Conservation (phyloP, 1,139 yeast genomes). For the Candida neerlandica region DNA sequence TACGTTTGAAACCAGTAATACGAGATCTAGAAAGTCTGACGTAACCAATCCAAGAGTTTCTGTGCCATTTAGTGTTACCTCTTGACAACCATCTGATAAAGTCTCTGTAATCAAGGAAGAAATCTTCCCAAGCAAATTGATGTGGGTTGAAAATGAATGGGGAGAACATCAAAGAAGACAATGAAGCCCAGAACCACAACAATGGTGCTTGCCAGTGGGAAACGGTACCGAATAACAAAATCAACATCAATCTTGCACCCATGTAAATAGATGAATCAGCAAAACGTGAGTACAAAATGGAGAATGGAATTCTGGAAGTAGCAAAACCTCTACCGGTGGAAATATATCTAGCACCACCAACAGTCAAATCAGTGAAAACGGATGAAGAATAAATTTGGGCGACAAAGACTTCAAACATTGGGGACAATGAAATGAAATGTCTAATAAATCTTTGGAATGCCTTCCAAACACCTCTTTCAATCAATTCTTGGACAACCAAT, state of each 20-base stretch:
- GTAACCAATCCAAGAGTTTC: slow-evolving; percentile 99
- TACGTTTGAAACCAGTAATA: slow-evolving; percentile 96
- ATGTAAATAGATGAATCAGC: slow-evolving; percentile 96
- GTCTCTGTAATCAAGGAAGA: slow-evolving; percentile 98
- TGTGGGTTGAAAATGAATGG: slow-evolving; percentile 98
- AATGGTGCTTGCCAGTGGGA: slow-evolving; percentile 97
- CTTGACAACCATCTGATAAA: slow-evolving; percentile 97
- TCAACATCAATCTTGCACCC: slow-evolving; percentile 90
- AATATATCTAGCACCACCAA: slow-evolving; percentile 85
- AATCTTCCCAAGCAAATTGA: slow-evolving; percentile 98
- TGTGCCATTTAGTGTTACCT: slow-evolving; percentile 98
- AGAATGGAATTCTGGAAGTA: slow-evolving; percentile 96
- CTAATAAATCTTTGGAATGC: slow-evolving; percentile 89
- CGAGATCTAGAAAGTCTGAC: slow-evolving; percentile 95
- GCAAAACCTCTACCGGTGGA: slow-evolving; percentile 70
- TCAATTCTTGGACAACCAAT: slow-evolving; percentile 92
- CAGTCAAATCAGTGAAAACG: slow-evolving; percentile 84
- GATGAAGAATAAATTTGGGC: slow-evolving; percentile 97
- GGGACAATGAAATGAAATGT: slow-evolving; percentile 88
- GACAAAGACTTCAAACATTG: slow-evolving; percentile 96
- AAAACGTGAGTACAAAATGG: slow-evolving; percentile 92
- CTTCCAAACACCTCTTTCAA: slow-evolving; percentile 97
- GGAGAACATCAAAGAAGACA: slow-evolving; percentile 85
- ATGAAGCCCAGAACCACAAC: slow-evolving; percentile 98
- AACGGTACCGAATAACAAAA: slow-evolving; percentile 88